Evolutionary conservation across 495 filamentous ascomycete genomes (phyloP), one percentile per base, ranked within the genome.

Genomic region (Trichocladium antarcticum): DNA sequence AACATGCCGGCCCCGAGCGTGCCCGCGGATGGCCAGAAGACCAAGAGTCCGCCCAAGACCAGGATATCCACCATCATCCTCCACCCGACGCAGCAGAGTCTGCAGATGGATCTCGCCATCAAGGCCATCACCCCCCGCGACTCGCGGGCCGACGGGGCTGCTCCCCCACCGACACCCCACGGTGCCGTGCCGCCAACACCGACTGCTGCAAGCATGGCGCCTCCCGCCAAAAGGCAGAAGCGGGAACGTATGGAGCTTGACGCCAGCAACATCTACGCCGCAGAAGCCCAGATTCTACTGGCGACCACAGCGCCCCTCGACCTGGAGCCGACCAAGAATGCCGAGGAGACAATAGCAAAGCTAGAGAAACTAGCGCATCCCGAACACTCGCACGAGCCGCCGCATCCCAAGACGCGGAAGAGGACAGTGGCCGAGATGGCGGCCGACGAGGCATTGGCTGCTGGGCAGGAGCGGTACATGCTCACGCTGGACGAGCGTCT

Each of bases 361-460:
- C 70, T 96, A 6, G 76, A 87, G 39, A 69, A 74, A 29, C 67
- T 93, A 58, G 71, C 76, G 41, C 82, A 88, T 67, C 83, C 88
- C 1, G 76, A 85, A 10, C 87, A 96, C 57, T 74, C 74, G 12
- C 74, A 82, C 45, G 73, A 78, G 27, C 81, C 85, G 27, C 90
- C 93, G 1, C 74, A 83, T 43, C 89, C 87, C 14, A 96, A 95
- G 71, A 78, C 80, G 20, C 76, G 93, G 49, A 97, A 99, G 74
- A 78, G 90, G 49, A 99, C 92, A 0, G 82, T 89, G 10, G 92
- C 93, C 6, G 89, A 99, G 57, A 75, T 96, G 64, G 90, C 85
- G 27, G 89, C 89, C 2, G 92, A 97, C 60, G 89, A 97, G 62
- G 89, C 92, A 0, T 69, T 85, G 49, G 87, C 87, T 6, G 89